These are phyloP conservation scores for Cyphellophora europaea DNA, from an alignment of 2,329 filamentous ascomycete species.

Conservation along the genomic window DNA sequence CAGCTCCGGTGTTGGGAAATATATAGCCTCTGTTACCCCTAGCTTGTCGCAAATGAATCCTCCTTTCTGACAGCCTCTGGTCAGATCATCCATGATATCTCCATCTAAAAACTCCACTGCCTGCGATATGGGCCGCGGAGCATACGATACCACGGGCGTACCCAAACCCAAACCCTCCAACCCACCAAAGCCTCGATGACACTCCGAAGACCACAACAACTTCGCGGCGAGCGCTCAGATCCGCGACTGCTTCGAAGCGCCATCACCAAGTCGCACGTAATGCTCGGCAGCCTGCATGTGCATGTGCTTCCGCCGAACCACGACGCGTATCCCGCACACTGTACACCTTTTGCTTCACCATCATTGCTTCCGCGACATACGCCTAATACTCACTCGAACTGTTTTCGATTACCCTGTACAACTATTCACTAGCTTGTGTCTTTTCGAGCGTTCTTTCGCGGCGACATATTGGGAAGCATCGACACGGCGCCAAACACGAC, in stretches of 20 bases:
- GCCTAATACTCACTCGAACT: neutral
- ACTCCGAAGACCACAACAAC: neutral
- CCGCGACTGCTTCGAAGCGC: slow-evolving; percentile 2
- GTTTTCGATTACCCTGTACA: slow-evolving; percentile 17
- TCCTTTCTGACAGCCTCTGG: too few species aligned
- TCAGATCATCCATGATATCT: slow-evolving; percentile 17
- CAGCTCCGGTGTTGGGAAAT: too few species aligned
- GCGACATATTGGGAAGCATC: slow-evolving; percentile 14
- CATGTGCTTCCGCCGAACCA: too few species aligned
- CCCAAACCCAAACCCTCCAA: slow-evolving; percentile 38
- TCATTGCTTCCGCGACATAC: neutral
- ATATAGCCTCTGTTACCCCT: too few species aligned
- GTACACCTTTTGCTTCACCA: too few species aligned
- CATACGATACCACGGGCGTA: slow-evolving; percentile 43
- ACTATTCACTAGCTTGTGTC: slow-evolving; percentile 14
- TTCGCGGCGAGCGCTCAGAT: neutral
- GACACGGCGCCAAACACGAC: slow-evolving; percentile 2
- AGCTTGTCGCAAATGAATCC: too few species aligned
- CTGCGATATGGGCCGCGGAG: slow-evolving; percentile 41
- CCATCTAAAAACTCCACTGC: slow-evolving; percentile 12
- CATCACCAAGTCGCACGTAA: too few species aligned
- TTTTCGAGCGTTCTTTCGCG: slow-evolving; percentile 16
- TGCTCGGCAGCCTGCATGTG: too few species aligned
- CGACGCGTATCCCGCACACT: too few species aligned
- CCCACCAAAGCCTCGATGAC: slow-evolving; percentile 14